Evolutionary conservation across 805 yeast species (phyloP), one percentile per base, ranked within the genome.

Genomic region (Teunomyces kruisii): DNA sequence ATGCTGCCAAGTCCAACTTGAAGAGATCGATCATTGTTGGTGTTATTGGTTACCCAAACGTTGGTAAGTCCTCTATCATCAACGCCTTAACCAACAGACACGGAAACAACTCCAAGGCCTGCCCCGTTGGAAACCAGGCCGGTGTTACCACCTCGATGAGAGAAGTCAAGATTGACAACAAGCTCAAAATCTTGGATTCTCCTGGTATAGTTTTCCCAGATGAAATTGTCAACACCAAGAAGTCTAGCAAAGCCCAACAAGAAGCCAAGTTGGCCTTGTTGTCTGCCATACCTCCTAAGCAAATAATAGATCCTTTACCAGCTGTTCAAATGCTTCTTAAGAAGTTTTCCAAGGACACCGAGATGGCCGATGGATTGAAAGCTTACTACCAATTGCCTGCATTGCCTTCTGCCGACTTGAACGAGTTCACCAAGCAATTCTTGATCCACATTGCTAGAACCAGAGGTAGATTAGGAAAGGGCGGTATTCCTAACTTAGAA

Each of bases 171-270:
- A 78, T 92, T 49, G 99, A 92, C 66, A 86, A 83, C 61, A 90
- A 90, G 65, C 78, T 92, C 56, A 88, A 86, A 66, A 77, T 92
- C 52, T 75, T 92, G 59, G 99, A 92, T 67, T 88, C 97, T 44
- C 99, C 99, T 42, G 99, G 99, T 62, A 94, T 92, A 50, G 97
- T 94, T 32, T 92, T 94, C 81, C 98, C 98, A 41, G 85, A 80
- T 53, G 79, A 70, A 49, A 42, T 68, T 26, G 43, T 59, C 32
- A 53, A 52, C 36, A 55, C 58, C 40, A 76, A 74, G 54, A 77
- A 74, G 55, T 70, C 70, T 51, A 65, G 72, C 47, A 83, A 77
- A 58, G 64, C 71, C 17, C 87, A 84, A 52, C 88, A 84, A 63
- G 87, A 86, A 59, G 95, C 98, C n/a, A 88, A 92, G 58, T 75